phyloP scores from a whole-genome alignment of 768 basidiomycete species.

The Russula dissimulans region DNA sequence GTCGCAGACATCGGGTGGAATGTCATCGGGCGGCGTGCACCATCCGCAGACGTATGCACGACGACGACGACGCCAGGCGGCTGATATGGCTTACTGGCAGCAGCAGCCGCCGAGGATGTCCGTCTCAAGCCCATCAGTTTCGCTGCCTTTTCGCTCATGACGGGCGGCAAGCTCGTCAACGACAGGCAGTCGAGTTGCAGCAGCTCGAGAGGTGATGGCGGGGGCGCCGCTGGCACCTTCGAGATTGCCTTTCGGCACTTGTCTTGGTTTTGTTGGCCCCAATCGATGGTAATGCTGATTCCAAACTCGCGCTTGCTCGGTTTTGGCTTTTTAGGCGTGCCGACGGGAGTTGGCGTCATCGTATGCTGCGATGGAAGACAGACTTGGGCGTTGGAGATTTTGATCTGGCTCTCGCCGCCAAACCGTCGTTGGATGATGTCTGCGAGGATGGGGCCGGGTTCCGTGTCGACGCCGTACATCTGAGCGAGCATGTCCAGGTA shows the following conservation, averaged over 20 bases:
- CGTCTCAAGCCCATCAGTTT: slow-evolving; percentile 28
- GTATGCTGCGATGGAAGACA: slow-evolving; percentile 44
- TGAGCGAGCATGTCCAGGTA: slow-evolving; percentile 51
- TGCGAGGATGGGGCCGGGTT: slow-evolving; percentile 42
- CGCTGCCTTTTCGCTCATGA: slow-evolving; percentile 30
- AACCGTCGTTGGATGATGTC: slow-evolving; percentile 41
- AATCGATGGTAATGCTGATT: slow-evolving; percentile 28
- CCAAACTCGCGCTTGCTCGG: slow-evolving; percentile 25
- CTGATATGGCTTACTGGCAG: slow-evolving; percentile 34
- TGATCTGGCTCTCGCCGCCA: slow-evolving; percentile 36
- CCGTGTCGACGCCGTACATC: slow-evolving; percentile 44
- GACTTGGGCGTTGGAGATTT: slow-evolving; percentile 42
- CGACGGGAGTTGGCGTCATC: slow-evolving; percentile 16
- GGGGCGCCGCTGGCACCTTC: slow-evolving; percentile 22
- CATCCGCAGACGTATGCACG: neutral
- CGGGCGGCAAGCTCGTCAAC: slow-evolving; percentile 14
- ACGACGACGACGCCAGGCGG: slow-evolving; percentile 56
- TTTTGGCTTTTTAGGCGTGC: slow-evolving; percentile 18
- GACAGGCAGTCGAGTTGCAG: neutral
- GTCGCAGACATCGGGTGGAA: slow-evolving; percentile 48
- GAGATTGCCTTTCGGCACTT: slow-evolving; percentile 24
- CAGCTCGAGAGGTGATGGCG: slow-evolving; percentile 23
- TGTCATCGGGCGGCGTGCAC: slow-evolving; percentile 35
- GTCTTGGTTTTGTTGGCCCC: slow-evolving; percentile 30
- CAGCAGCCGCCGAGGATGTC: slow-evolving; percentile 3